Percentiles rank a stretch among this genome's conserved stretches.
Evolutionary conservation across 495 filamentous ascomycete species (phyloP).

Genomic region (Neurospora sp.): DNA sequence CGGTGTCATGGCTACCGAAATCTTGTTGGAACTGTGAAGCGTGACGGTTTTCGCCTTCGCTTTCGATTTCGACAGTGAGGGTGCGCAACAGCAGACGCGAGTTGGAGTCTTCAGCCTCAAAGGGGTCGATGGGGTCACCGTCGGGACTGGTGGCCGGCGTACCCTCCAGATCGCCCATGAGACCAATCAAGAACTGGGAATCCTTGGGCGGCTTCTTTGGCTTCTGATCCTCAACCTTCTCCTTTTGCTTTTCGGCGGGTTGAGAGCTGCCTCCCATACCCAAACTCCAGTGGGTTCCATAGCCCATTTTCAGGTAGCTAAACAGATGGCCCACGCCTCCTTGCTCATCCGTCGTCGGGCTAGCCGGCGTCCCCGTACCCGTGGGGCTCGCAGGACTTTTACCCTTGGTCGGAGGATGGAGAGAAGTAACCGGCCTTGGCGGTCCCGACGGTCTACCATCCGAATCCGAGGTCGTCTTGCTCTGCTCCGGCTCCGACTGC

Average conservation of each 20-base stretch:
- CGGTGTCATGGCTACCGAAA: conserved; percentile 30
- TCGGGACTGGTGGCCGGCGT: conserved; percentile 10
- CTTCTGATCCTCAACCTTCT: background rate
- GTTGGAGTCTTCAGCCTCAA: conserved; percentile 23
- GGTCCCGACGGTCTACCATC: background rate
- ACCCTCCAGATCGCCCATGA: conserved; percentile 50
- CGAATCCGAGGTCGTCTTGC: background rate
- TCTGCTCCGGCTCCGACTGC: background rate
- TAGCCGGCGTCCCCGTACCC: background rate
- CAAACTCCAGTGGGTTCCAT: conserved; percentile 45
- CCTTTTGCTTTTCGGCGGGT: conserved; percentile 1
- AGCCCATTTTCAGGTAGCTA: conserved; percentile 44
- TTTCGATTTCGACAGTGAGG: conserved; percentile 40
- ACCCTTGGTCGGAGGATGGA: background rate
- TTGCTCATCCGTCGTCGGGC: background rate
- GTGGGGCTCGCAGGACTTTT: background rate
- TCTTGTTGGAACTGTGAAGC: conserved; percentile 33
- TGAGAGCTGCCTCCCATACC: conserved; percentile 11
- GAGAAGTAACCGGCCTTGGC: background rate
- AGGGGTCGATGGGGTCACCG: conserved; percentile 7
- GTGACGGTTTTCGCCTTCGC: conserved; percentile 18
- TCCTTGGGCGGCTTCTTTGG: conserved; percentile 6
- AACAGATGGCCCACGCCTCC: conserved; percentile 34
- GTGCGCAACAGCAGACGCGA: conserved; percentile 35
- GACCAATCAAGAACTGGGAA: conserved; percentile 64